Percentiles rank a stretch among this genome's conserved stretches.
Conservation (phyloP, 768 basidiomycete species). For the Mycena filopes region DNA sequence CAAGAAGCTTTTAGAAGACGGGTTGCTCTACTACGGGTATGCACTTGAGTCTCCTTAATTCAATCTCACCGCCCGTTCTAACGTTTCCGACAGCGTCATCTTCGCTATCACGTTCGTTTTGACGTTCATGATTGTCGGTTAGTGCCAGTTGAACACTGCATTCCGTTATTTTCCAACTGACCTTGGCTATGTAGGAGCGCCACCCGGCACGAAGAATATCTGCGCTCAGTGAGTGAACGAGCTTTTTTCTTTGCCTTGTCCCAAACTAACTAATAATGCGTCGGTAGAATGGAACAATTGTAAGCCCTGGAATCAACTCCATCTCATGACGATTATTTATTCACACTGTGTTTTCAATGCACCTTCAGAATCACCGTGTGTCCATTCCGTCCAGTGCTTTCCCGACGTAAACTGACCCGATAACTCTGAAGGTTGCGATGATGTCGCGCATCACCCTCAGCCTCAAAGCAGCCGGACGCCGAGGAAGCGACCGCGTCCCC, state of each 20-base stretch:
- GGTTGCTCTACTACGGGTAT: constrained; percentile 43
- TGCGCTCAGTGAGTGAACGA: constrained; percentile 40
- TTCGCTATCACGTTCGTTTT: constrained; percentile 40
- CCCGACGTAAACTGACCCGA: background rate
- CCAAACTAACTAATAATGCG: constrained; percentile 4
- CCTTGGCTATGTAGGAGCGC: constrained; percentile 26
- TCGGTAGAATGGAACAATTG: constrained; percentile 35
- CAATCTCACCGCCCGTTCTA: background rate
- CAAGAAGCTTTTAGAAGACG: constrained; percentile 41
- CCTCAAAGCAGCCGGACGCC: constrained; percentile 44
- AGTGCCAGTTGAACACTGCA: background rate
- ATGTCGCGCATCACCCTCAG: constrained; percentile 59
- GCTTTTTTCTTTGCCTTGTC: background rate
- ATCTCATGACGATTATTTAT: background rate
- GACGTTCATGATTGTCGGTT: constrained; percentile 42
- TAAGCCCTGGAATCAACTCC: constrained; percentile 8
- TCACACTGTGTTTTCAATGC: background rate
- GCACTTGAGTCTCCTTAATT: background rate
- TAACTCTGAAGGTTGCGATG: constrained; percentile 56
- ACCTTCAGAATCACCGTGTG: constrained; percentile 26
- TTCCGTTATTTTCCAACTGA: background rate
- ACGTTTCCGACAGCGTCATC: constrained; percentile 34
- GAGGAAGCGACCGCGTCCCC: background rate
- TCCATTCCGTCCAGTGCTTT: constrained; percentile 45
- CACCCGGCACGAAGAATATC: constrained; percentile 42